Evolutionary conservation across 2,329 filamentous ascomycete genomes (phyloP), one percentile per base, ranked within the genome.

Genomic region (Sclerotinia glacialis): DNA sequence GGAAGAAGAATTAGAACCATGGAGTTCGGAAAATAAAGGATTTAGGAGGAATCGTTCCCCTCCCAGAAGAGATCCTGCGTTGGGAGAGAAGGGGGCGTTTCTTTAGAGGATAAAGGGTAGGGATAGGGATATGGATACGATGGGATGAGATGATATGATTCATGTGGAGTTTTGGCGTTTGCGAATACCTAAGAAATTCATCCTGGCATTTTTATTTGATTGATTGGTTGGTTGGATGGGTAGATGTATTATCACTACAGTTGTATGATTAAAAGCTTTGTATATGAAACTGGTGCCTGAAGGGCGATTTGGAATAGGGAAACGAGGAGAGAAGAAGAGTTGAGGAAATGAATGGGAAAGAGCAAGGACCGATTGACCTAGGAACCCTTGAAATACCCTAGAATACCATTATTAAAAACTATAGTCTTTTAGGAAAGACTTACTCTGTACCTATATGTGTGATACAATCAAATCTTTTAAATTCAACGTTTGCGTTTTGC

Each of bases 1-100:
- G 14, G 70, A 74, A 8, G 69, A 71, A 0, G 69, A 70, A 37
- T 11, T 62, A 16, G 56, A 61, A 21, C 28, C 55, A 8, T 55
- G 62, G 62, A 58, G 21, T 58, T 49, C 64, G 9, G 54, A 61
- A 9, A 61, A 37, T 14, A 61, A 60, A 31, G 44, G 58, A 49
- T 61, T 12, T 40, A 37, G 44, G 44, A 61, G 58, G 26, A 49
- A 37, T 49, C 58, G 44, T 37, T 61, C 58, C 14, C 58, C 58
- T 37, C 58, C 58, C 16, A 16, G 44, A 37, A 61, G 31, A 26
- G 58, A 49, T 61, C 44, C 44, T 23, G 31, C 31, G 4, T 61
- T 61, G 31, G 58, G 58, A 12, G 58, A 61, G 14, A 61, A 61
- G 14, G 46, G 58, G 18, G 34, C 58, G 16, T 61, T 61, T 26